phyloP scores from a whole-genome alignment of 495 filamentous ascomycete species.

The Trichoderma asperelloides region DNA sequence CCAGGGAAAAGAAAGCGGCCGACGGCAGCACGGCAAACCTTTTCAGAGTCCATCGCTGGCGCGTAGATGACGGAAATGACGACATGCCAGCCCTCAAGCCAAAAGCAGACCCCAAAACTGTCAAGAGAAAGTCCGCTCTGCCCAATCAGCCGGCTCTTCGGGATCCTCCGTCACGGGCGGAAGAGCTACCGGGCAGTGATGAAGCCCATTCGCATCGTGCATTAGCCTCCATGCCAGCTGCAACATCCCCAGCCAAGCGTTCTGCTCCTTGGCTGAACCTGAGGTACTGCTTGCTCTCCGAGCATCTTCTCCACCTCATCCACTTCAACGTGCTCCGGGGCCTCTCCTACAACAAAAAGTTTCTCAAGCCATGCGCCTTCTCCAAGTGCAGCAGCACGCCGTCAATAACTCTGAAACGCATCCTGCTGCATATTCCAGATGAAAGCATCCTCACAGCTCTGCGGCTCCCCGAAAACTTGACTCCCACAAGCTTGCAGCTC shows the following conservation, averaged over 20 bases:
- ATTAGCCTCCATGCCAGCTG: slow-evolving; percentile 11
- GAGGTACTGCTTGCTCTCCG: slow-evolving; percentile 15
- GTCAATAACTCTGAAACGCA: slow-evolving; percentile 25
- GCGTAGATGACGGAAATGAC: not conserved
- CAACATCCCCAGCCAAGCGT: slow-evolving; percentile 5
- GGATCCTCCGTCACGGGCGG: not conserved
- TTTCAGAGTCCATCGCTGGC: not conserved
- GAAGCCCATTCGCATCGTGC: slow-evolving; percentile 15
- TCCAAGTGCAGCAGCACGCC: slow-evolving; percentile 18
- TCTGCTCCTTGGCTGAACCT: slow-evolving; percentile 27
- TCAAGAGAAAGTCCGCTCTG: not conserved
- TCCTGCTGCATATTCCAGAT: slow-evolving; percentile 15
- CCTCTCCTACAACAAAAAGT: slow-evolving; percentile 25
- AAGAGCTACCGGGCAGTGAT: not conserved
- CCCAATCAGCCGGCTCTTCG: not conserved
- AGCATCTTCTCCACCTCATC: slow-evolving; percentile 35
- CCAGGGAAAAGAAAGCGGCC: not conserved
- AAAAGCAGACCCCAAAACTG: not conserved
- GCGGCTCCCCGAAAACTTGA: slow-evolving; percentile 21
- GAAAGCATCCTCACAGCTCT: slow-evolving; percentile 16
- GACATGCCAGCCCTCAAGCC: not conserved
- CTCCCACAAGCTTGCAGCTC: slow-evolving; percentile 30
- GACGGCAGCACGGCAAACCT: not conserved
- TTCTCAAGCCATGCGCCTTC: slow-evolving; percentile 26
- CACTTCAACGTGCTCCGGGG: slow-evolving; percentile 38